Conservation (phyloP, 1,284 basidiomycete species). For the Pseudozyma thailandica region DNA sequence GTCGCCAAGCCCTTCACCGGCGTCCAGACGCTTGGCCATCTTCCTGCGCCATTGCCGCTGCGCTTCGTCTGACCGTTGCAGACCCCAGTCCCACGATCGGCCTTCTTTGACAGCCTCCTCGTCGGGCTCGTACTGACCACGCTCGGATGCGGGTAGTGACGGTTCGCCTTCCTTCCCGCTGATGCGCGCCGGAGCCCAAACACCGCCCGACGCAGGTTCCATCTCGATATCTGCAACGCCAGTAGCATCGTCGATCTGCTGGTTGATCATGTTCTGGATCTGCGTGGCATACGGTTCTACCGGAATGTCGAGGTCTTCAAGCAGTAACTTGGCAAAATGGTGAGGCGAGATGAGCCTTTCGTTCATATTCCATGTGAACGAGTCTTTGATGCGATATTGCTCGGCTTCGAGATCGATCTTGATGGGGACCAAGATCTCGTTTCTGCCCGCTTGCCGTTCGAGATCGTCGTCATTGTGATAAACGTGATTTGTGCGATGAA, state of each 20-base stretch:
- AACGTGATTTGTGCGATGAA: conserved; percentile 73
- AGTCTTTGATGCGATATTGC: conserved; percentile 88
- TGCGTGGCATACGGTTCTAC: conserved; percentile 77
- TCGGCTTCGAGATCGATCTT: conserved; percentile 94
- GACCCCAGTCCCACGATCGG: conserved; percentile 40
- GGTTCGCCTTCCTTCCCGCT: conserved; percentile 22
- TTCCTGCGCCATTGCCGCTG: conserved; percentile 36
- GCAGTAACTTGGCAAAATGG: conserved; percentile 84
- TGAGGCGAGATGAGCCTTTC: conserved; percentile 80
- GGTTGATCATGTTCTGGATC: conserved; percentile 84
- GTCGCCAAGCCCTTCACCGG: conserved; percentile 40
- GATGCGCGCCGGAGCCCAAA: conserved; percentile 39
- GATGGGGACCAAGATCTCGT: conserved; percentile 84
- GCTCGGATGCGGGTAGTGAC: conserved; percentile 14
- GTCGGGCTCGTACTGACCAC: conserved; percentile 23
- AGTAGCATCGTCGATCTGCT: conserved; percentile 88
- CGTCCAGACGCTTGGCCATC: conserved; percentile 36
- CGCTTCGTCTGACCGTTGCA: conserved; percentile 14
- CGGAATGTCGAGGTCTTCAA: conserved; percentile 85
- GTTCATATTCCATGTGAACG: conserved; percentile 95
- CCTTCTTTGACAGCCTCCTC: conserved; percentile 42
- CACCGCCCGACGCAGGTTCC: conserved; percentile 41
- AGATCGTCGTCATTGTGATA: conserved; percentile 73
- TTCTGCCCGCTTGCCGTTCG: conserved; percentile 59
- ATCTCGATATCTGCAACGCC: conserved; percentile 68